Evolutionary conservation across 805 yeast genomes (phyloP).

Genomic region (Ogataea paraovalis): DNA sequence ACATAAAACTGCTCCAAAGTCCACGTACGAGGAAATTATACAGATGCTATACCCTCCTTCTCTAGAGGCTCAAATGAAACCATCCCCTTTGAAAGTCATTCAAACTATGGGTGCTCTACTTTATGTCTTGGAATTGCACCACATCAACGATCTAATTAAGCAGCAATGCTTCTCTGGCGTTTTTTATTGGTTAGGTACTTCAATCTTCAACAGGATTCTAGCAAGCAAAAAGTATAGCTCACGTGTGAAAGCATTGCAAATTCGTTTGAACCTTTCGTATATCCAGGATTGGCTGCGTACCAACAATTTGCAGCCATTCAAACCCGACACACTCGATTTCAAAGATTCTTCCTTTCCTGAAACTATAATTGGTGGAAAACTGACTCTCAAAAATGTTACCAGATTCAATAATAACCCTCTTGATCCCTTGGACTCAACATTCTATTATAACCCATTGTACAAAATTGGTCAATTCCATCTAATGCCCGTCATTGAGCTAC

Average conservation of each 20-base stretch:
- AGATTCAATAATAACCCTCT: constrained; percentile 27
- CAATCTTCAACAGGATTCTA: constrained; percentile 69
- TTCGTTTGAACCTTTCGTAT: constrained; percentile 78
- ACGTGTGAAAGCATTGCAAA: constrained; percentile 83
- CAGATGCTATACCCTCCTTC: constrained; percentile 83
- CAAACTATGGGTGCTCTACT: constrained; percentile 86
- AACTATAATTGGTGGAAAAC: constrained; percentile 21
- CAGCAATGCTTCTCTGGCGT: constrained; percentile 77
- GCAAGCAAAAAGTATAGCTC: constrained; percentile 67
- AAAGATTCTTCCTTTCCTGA: constrained; percentile 32
- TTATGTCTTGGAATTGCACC: constrained; percentile 77
- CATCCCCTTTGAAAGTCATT: constrained; percentile 82
- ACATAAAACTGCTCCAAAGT: constrained; percentile 33
- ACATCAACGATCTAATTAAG: constrained; percentile 72
- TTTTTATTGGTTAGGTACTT: constrained; percentile 70
- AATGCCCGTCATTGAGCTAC: constrained; percentile 67
- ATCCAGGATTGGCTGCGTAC: constrained; percentile 91
- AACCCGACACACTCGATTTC: constrained; percentile 23
- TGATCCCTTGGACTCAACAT: constrained; percentile 47
- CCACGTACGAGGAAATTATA: constrained; percentile 68
- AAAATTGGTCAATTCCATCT: constrained; percentile 64
- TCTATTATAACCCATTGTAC: constrained; percentile 61
- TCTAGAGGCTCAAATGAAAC: constrained; percentile 71
- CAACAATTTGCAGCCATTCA: constrained; percentile 49
- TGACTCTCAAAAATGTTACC: constrained; percentile 26